A percentile compares a stretch with the other conserved stretches of the same genome.
Evolutionary conservation across 352 stramenopile species (phyloP).

Genomic region (Blastocystis sp.): DNA sequence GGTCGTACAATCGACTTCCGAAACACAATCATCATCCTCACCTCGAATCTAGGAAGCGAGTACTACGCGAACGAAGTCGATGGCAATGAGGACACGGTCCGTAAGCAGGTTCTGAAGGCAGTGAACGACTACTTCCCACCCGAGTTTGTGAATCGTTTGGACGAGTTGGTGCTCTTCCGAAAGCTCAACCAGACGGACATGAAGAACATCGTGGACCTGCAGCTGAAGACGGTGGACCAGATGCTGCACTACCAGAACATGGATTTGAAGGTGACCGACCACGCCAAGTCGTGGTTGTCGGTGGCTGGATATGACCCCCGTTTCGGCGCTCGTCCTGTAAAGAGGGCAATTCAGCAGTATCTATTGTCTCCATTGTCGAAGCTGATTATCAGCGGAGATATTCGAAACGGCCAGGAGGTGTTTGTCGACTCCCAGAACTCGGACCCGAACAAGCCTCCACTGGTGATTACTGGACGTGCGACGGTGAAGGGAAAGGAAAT

Average conservation of each 20-base stretch:
- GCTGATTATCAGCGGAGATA: constrained; percentile 38
- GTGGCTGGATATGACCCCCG: constrained; percentile 86
- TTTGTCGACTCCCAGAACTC: constrained; percentile 8
- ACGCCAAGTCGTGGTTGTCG: constrained; percentile 83
- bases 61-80: constrained; percentile 72
- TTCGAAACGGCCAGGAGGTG: constrained; percentile 36
- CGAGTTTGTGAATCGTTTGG: constrained; percentile 96
- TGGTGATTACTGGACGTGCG: not conserved
- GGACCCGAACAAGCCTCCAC: not conserved
- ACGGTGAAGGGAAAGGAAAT: constrained; percentile 47
- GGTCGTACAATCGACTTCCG: constrained; percentile 89
- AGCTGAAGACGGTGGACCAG: constrained; percentile 80
- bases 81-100: constrained; percentile 70
- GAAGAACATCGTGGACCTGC: constrained; percentile 84
- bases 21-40: constrained; percentile 95
- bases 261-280: constrained; percentile 78
- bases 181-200: constrained; percentile 82
- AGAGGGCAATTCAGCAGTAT: constrained; percentile 88
- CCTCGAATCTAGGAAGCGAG: constrained; percentile 88
- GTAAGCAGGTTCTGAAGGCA: constrained; percentile 78
- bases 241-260: constrained; percentile 82
- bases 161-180: constrained; percentile 95
- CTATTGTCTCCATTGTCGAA: constrained; percentile 83
- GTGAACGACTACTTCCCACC: constrained; percentile 87
- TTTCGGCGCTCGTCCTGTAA: constrained; percentile 90